Evolutionary conservation across 352 stramenopile genomes (phyloP).

Genomic region (Aphanomyces astaci): DNA sequence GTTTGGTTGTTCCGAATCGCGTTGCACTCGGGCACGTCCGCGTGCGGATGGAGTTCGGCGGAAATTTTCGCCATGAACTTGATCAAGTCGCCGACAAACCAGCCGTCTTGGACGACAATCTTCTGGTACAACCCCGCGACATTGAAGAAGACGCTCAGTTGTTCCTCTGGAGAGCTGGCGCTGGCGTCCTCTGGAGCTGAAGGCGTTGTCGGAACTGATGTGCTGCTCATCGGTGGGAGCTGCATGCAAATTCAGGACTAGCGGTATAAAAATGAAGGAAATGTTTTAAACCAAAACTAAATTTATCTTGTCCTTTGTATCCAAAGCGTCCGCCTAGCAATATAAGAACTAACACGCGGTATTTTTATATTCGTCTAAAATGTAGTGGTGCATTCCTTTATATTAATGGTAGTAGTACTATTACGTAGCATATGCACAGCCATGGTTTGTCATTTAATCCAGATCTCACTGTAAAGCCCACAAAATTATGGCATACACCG

Average conservation of each 20-base stretch:
- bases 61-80: slow-evolving; percentile 18
- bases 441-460: too few relatives aligned
- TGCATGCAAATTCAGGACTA: background rate
- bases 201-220: background rate
- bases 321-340: background rate
- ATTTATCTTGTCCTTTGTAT: background rate
- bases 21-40: slow-evolving; percentile 69
- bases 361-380: too few relatives aligned
- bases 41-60: slow-evolving; percentile 29
- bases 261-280: background rate
- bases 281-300: background rate
- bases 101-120: slow-evolving; percentile 13
- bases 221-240: background rate
- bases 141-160: slow-evolving; percentile 23
- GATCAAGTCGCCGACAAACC: slow-evolving; percentile 18
- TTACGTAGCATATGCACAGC: too few relatives aligned
- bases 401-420: too few relatives aligned
- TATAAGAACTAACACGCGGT: too few relatives aligned
- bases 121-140: slow-evolving; percentile 20
- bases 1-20: slow-evolving; percentile 56
- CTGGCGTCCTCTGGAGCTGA: background rate
- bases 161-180: background rate
- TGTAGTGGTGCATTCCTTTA: too few relatives aligned
- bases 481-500: too few relatives aligned
- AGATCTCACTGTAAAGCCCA: too few relatives aligned